Evolutionary conservation across 1,139 yeast species (phyloP), one percentile per base, ranked within the genome.

Genomic region (Magnusiomyces suaveolens): DNA sequence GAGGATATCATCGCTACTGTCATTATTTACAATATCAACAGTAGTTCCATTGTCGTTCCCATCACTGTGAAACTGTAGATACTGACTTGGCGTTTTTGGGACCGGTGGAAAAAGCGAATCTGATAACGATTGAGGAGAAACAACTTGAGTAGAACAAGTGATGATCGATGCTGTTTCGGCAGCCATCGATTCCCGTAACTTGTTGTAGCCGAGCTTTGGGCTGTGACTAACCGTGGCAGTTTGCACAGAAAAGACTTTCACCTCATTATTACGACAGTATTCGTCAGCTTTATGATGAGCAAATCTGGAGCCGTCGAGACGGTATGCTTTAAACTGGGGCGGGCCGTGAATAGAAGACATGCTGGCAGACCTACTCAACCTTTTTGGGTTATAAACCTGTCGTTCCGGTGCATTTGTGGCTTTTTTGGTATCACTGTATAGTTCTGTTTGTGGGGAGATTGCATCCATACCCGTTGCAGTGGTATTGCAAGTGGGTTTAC

Each of bases 91-190:
- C 25, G 14, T 4, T 20, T 18, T 8, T 18, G 44, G 23, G 23
- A 21, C 3, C 10, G 4, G 18, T 18, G 4, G 3, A 20, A 41
- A 41, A 4, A 21, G 3, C 8, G 44, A 16, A 21, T 41, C 44
- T 4, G 38, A 46, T 14, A 46, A 18, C 4, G 21, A 3, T 14
- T 8, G 14, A n/a, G 48, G 38, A 46, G 48, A 46, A 2, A 8
- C 36, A 12, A 8, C 36, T 20, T 26, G 23, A n/a, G 48, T 26
- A 46, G 48, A 46, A 18, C 29, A 20, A 20, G 44, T 20, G n/a
- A 41, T 41, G 3, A 41, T 41, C 8, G 44, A 41, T 16, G 44
- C 44, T n/a, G 44, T 41, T 21, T 41, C 44, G n/a, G 44, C 44
- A 4, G 44, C 44, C 10, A n/a, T 36, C 18, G 16, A 10, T 10